These are phyloP conservation scores for Penicillium sp. DNA, from an alignment of 2,329 filamentous ascomycete genomes.

Conservation along the genomic window DNA sequence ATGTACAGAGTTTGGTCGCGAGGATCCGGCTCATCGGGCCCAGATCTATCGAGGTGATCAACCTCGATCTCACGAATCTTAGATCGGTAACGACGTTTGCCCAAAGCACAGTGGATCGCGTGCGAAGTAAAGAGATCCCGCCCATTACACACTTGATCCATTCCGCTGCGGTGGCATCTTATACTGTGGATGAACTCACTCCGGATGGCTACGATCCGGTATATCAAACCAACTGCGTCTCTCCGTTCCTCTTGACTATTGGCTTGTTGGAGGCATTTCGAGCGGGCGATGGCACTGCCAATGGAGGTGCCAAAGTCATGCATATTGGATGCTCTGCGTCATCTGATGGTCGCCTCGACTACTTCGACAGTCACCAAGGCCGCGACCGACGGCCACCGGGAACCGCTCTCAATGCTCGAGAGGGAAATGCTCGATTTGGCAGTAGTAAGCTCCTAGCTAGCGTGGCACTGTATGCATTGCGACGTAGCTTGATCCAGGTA, in stretches of 20 bases:
- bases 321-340: slow-evolving; percentile 33
- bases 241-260: slow-evolving; percentile 35
- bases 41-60: slow-evolving; percentile 30
- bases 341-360: slow-evolving; percentile 29
- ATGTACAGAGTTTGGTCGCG: slow-evolving; percentile 24
- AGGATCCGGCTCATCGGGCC: slow-evolving; percentile 32
- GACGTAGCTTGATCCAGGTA: slow-evolving; percentile 32
- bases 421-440: slow-evolving; percentile 29
- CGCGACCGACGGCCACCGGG: slow-evolving; percentile 18
- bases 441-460: slow-evolving; percentile 35
- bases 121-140: slow-evolving; percentile 32
- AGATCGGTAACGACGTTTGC: slow-evolving; percentile 30
- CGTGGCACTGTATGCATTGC: slow-evolving; percentile 34
- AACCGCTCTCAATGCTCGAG: slow-evolving; percentile 25
- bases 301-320: slow-evolving; percentile 32
- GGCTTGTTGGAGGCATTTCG: slow-evolving; percentile 35
- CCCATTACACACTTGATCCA: slow-evolving; percentile 32
- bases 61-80: slow-evolving; percentile 30
- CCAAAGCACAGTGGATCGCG: slow-evolving; percentile 30
- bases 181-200: slow-evolving; percentile 29
- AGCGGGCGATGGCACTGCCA: slow-evolving; percentile 28
- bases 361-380: slow-evolving; percentile 27
- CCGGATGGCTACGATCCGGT: slow-evolving; percentile 33
- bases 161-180: slow-evolving; percentile 31
- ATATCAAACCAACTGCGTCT: slow-evolving; percentile 35